Percentiles rank a stretch among this genome's conserved stretches.
These are phyloP conservation scores for Mycena alexandri DNA, from an alignment of 768 basidiomycete genomes.

Conservation along the genomic window DNA sequence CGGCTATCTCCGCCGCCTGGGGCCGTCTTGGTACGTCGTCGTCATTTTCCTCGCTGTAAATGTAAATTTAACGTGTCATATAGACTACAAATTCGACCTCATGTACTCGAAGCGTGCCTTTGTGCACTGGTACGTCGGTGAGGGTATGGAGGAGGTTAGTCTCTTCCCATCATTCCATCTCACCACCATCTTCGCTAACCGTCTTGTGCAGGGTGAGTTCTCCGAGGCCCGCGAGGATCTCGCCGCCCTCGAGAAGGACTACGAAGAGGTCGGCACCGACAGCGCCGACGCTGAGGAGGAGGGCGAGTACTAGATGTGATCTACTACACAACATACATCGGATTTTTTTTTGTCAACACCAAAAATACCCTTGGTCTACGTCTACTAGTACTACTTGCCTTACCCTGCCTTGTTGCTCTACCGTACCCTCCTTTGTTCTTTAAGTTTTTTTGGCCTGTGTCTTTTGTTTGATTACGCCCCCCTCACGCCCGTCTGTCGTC, in stretches of 20 bases:
- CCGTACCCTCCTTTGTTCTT: constrained; percentile 28
- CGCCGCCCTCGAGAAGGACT: constrained; percentile 96
- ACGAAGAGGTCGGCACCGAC: constrained; percentile 82
- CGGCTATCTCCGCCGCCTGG: constrained; percentile 96
- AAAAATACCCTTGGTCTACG: constrained; percentile 31
- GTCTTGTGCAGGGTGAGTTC: constrained; percentile 83
- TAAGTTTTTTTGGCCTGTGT: constrained; percentile 3
- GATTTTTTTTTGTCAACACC: constrained; percentile 15
- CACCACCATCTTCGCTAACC: constrained; percentile 3
- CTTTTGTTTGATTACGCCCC: constrained; percentile 19
- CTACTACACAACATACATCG: constrained; percentile 15
- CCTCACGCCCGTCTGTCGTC: constrained; percentile 17
- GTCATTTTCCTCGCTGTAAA: not conserved
- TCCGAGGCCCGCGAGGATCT: constrained; percentile 98
- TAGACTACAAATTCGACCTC: constrained; percentile 98
- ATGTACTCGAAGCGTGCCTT: constrained; percentile 97
- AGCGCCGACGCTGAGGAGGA: constrained; percentile 65
- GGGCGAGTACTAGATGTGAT: constrained; percentile 61
- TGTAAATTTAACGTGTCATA: not conserved
- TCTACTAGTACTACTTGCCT: too few relatives aligned
- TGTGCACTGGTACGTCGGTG: constrained; percentile 96
- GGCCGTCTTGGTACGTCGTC: constrained; percentile 77
- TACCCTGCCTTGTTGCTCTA: constrained; percentile 23
- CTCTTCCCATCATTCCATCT: not conserved
- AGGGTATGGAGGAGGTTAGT: constrained; percentile 96